Evolutionary conservation across 2,329 filamentous ascomycete genomes (phyloP).

Genomic region (Exophiala mesophila): DNA sequence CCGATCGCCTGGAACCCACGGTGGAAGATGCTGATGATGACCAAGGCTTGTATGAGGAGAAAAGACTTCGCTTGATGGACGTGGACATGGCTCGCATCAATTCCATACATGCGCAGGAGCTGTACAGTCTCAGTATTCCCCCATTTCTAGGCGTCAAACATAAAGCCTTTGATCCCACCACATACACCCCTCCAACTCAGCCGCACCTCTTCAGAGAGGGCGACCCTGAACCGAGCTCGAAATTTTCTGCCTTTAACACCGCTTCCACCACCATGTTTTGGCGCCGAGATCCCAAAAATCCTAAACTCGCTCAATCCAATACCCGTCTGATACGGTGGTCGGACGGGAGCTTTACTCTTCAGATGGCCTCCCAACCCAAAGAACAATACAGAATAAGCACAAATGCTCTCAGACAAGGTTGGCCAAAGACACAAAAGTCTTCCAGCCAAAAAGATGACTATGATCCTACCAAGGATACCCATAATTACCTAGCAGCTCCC

Average conservation of each 20-base stretch:
- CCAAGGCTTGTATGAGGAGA: constrained; percentile 37
- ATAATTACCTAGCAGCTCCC: constrained; percentile 60
- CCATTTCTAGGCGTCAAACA: constrained; percentile 59
- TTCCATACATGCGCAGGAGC: constrained; percentile 54
- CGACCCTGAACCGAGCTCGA: constrained; percentile 38
- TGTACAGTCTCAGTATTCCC: constrained; percentile 61
- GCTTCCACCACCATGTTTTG: constrained; percentile 62
- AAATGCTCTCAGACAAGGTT: constrained; percentile 49
- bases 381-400: constrained; percentile 57
- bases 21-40: constrained; percentile 41
- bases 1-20: constrained; percentile 46
- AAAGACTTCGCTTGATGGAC: constrained; percentile 34
- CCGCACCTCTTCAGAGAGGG: constrained; percentile 46
- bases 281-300: constrained; percentile 59
- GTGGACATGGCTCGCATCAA: constrained; percentile 49
- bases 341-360: constrained; percentile 61
- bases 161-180: constrained; percentile 56
- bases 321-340: constrained; percentile 63
- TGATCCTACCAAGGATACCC: constrained; percentile 54
- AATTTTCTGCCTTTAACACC: constrained; percentile 57
- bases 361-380: constrained; percentile 57
- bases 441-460: constrained; percentile 36
- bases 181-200: constrained; percentile 54
- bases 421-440: constrained; percentile 37
- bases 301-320: constrained; percentile 57